Evolutionary conservation across 1,284 basidiomycete species (phyloP).

Genomic region (Porodaedalea pini): DNA sequence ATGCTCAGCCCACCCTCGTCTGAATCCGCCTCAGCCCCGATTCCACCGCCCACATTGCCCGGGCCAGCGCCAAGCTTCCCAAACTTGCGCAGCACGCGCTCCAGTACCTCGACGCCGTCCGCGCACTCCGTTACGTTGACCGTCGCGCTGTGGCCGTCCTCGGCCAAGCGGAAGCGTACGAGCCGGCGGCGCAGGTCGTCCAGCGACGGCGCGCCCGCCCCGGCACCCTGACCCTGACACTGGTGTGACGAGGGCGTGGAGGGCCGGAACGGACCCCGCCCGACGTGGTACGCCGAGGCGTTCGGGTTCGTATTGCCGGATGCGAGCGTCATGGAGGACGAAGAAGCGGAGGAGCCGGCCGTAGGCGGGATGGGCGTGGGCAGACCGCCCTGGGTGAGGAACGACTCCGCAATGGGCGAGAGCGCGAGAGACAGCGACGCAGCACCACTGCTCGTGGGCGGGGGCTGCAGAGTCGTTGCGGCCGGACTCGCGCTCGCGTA

Average conservation of each 20-base stretch:
- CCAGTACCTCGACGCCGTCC: slow-evolving; percentile 80
- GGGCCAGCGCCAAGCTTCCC: slow-evolving; percentile 52
- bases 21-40: slow-evolving; percentile 47
- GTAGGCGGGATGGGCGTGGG: slow-evolving; percentile 9
- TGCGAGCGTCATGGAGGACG: background rate
- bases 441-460: slow-evolving; percentile 4
- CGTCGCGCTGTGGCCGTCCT: slow-evolving; percentile 69
- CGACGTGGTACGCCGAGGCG: slow-evolving; percentile 43
- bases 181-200: slow-evolving; percentile 78
- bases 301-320: slow-evolving; percentile 6
- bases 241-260: slow-evolving; percentile 35
- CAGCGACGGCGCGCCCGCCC: slow-evolving; percentile 50
- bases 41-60: slow-evolving; percentile 47
- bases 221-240: slow-evolving; percentile 16
- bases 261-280: slow-evolving; percentile 49
- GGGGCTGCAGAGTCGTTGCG: slow-evolving; percentile 9
- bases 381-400: slow-evolving; percentile 33
- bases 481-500: slow-evolving; percentile 12
- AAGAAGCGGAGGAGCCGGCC: slow-evolving; percentile 4
- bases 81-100: slow-evolving; percentile 85
- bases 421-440: slow-evolving; percentile 34
- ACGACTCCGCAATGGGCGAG: slow-evolving; percentile 70
- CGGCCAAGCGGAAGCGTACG: slow-evolving; percentile 83
- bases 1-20: slow-evolving; percentile 69
- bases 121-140: slow-evolving; percentile 78